phyloP scores from a whole-genome alignment of 768 basidiomycete species.

The Xerocomus spinulosus region DNA sequence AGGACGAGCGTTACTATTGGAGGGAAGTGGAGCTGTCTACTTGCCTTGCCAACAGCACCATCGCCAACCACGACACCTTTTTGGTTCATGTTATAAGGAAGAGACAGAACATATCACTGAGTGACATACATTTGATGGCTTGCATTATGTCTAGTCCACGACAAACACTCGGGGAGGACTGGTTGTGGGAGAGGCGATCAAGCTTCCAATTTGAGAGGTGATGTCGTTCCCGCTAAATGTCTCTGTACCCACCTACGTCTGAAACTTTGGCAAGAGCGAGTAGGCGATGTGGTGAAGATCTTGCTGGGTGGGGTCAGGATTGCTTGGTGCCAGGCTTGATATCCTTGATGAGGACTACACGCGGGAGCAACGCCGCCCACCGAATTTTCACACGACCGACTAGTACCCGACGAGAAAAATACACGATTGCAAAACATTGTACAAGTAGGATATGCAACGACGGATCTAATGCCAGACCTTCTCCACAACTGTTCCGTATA shows the following conservation, averaged over 20 bases:
- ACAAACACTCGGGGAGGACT: slow-evolving; percentile 6
- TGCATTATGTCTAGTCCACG: slow-evolving; percentile 51
- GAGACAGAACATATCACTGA: slow-evolving; percentile 7
- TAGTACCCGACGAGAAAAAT: slow-evolving; percentile 18
- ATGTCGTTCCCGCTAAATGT: slow-evolving; percentile 4
- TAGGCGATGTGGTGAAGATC: background rate
- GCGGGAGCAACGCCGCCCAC: slow-evolving; percentile 15
- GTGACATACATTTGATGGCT: slow-evolving; percentile 82
- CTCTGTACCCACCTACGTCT: slow-evolving; percentile 3
- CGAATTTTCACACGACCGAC: slow-evolving; percentile 23
- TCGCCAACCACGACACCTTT: slow-evolving; percentile 98
- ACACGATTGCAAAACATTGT: slow-evolving; percentile 32
- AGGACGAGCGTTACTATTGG: slow-evolving; percentile 7
- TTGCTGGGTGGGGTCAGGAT: slow-evolving; percentile 14
- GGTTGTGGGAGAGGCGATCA: slow-evolving; percentile 16
- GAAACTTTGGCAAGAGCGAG: background rate
- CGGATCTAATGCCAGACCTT: slow-evolving; percentile 4
- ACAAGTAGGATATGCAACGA: slow-evolving; percentile 28
- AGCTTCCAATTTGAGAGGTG: slow-evolving; percentile 11
- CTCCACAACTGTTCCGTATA: slow-evolving; percentile 9
- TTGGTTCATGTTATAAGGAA: slow-evolving; percentile 29
- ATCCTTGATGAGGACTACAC: slow-evolving; percentile 24
- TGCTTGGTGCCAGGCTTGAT: slow-evolving; percentile 27
- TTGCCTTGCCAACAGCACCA: slow-evolving; percentile 96
- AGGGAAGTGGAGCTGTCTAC: slow-evolving; percentile 22